phyloP scores from a whole-genome alignment of 768 basidiomycete genomes.

The Pleurotus giganteus region DNA sequence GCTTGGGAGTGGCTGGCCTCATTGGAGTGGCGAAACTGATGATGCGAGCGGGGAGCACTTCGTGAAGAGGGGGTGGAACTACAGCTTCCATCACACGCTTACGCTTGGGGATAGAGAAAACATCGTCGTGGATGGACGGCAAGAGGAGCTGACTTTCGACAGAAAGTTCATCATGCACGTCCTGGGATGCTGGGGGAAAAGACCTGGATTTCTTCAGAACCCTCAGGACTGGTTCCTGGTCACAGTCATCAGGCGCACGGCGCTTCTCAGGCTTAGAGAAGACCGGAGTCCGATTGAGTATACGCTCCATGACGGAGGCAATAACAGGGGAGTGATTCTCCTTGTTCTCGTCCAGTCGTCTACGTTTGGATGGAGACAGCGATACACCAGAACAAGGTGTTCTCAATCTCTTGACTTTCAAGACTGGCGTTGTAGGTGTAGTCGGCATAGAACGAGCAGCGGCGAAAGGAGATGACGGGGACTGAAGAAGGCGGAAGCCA shows the following conservation, averaged over 20 bases:
- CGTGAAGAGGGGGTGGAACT: conserved; percentile 38
- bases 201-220: conserved; percentile 3
- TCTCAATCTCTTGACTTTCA: conserved; percentile 9
- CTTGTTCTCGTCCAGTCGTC: conserved; percentile 32
- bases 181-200: not conserved
- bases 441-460: conserved; percentile 17
- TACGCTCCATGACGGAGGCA: conserved; percentile 44
- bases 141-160: conserved; percentile 2
- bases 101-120: conserved; percentile 34
- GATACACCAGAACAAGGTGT: conserved; percentile 20
- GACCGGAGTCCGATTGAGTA: conserved; percentile 35
- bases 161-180: conserved; percentile 14
- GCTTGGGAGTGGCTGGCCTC: conserved; percentile 2
- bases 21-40: not conserved
- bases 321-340: conserved; percentile 64
- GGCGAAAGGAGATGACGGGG: conserved; percentile 20
- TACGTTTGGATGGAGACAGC: conserved; percentile 30
- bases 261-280: conserved; percentile 43
- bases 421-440: conserved; percentile 27
- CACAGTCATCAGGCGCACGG: conserved; percentile 33
- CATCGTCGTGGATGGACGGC: not conserved
- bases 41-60: conserved; percentile 15
- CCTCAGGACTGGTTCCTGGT: conserved; percentile 20
- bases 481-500: conserved; percentile 21
- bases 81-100: conserved; percentile 53